Evolutionary conservation across 164 flowering plant genomes (phyloP).

Genomic region (Annona cherimola): DNA sequence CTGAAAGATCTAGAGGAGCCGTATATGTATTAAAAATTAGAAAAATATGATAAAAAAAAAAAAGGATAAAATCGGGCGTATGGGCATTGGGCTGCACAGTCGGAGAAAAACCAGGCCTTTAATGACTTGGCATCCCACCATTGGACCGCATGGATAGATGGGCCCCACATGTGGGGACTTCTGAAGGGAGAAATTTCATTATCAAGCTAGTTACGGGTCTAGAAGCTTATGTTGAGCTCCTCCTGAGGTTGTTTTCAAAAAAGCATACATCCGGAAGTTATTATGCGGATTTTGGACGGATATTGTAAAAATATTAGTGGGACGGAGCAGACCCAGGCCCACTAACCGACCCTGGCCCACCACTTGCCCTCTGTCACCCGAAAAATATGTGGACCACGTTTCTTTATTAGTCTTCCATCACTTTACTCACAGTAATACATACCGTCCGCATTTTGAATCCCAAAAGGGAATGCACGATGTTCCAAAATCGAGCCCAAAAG

Average conservation of each 20-base stretch:
- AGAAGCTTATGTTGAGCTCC: slow-evolving; percentile 14
- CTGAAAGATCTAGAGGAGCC: too few relatives aligned
- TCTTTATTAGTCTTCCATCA: not conserved
- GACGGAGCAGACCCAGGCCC: slow-evolving; percentile 16
- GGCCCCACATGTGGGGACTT: slow-evolving; percentile 1
- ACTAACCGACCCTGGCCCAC: slow-evolving; percentile 22
- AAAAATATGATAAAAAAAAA: too few relatives aligned
- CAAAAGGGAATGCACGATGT: not conserved
- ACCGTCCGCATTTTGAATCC: not conserved
- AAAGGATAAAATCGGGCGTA: too few relatives aligned
- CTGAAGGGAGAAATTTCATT: slow-evolving; percentile 18
- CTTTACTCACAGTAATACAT: not conserved
- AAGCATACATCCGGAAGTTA: not conserved
- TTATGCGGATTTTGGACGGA: slow-evolving; percentile 13
- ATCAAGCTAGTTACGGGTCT: slow-evolving; percentile 17
- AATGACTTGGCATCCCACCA: not conserved
- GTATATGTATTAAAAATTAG: too few relatives aligned
- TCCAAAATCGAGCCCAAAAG: too few relatives aligned
- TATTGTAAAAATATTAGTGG: slow-evolving; percentile 9
- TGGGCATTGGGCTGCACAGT: too few relatives aligned
- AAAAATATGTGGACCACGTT: not conserved
- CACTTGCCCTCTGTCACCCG: slow-evolving; percentile 5
- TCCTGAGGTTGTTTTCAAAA: not conserved
- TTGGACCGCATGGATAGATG: not conserved
- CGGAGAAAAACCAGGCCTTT: too few relatives aligned